Conservation (phyloP, 2,329 filamentous ascomycete species). For the Hypocrella siamensis region DNA sequence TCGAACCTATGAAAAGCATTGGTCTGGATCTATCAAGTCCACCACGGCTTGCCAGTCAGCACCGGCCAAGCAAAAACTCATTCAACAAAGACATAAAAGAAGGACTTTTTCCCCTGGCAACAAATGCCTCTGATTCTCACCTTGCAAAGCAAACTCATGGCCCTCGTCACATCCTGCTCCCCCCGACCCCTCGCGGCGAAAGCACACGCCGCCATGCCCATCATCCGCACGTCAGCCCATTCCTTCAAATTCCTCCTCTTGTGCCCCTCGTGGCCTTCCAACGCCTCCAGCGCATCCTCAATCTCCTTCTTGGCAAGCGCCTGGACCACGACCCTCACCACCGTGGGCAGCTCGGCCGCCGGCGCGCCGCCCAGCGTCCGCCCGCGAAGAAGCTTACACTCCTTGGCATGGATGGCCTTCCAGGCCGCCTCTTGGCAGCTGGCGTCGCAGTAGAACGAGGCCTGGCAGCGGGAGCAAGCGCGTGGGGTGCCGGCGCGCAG, state of each 20-base stretch:
- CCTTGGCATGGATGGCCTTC: conserved; percentile 32
- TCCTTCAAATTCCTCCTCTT: conserved; percentile 17
- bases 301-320: conserved; percentile 25
- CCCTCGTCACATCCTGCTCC: conserved; percentile 19
- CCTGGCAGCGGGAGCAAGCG: conserved; percentile 37
- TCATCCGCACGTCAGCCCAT: conserved; percentile 34
- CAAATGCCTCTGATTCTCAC: conserved; percentile 23
- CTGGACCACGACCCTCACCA: conserved; percentile 37
- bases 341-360: conserved; percentile 29
- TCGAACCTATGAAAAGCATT: conserved; percentile 46
- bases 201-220: conserved; percentile 23
- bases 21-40: conserved; percentile 32
- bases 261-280: conserved; percentile 32
- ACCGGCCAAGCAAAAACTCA: not conserved
- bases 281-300: conserved; percentile 15
- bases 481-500: conserved; percentile 15
- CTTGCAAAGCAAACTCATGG: conserved; percentile 36
- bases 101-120: too few relatives aligned
- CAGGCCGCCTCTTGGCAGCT: conserved; percentile 40
- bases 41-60: conserved; percentile 1
- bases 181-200: conserved; percentile 23
- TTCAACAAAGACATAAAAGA: not conserved
- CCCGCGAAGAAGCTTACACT: conserved; percentile 32
- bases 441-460: conserved; percentile 36
- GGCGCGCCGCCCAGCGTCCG: conserved; percentile 7